These are phyloP conservation scores for Mycena sanguinolenta DNA, from an alignment of 768 basidiomycete species.

Conservation along the genomic window DNA sequence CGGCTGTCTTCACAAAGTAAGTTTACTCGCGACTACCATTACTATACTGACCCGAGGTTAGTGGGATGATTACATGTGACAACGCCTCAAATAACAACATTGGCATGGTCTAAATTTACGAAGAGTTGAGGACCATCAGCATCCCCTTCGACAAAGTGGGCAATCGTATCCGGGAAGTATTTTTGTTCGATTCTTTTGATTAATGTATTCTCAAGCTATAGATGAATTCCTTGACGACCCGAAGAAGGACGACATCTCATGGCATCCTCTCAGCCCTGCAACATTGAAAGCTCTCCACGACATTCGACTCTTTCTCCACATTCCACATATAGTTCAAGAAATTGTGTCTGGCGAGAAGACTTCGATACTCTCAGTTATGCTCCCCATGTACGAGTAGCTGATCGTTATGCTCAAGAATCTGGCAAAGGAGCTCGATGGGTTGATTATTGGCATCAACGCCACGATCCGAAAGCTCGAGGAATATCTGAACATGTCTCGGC, in stretches of 20 bases:
- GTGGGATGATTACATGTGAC: slow-evolving; percentile 8
- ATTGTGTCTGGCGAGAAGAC: slow-evolving; percentile 43
- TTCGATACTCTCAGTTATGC: not conserved
- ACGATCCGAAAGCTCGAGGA: slow-evolving; percentile 36
- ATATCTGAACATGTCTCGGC: slow-evolving; percentile 34
- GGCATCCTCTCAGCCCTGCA: slow-evolving; percentile 7
- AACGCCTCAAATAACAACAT: slow-evolving; percentile 10
- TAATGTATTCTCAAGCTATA: slow-evolving; percentile 8
- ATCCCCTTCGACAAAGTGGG: slow-evolving; percentile 36
- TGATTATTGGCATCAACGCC: slow-evolving; percentile 27
- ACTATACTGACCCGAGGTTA: too few relatives aligned
- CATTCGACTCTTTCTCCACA: too few relatives aligned
- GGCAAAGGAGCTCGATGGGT: not conserved
- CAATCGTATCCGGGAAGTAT: slow-evolving; percentile 29
- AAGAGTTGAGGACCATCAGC: not conserved
- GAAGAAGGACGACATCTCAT: slow-evolving; percentile 26
- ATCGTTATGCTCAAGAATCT: too few relatives aligned
- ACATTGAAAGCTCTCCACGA: slow-evolving; percentile 38
- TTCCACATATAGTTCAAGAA: too few relatives aligned
- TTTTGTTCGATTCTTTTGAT: not conserved
- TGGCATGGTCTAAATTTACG: not conserved
- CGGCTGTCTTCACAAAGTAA: slow-evolving; percentile 25
- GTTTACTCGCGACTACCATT: too few relatives aligned
- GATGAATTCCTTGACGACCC: slow-evolving; percentile 24
- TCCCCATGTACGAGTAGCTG: not conserved